Conservation (phyloP, 2,329 filamentous ascomycete genomes). For the Teratosphaeria viscida region DNA sequence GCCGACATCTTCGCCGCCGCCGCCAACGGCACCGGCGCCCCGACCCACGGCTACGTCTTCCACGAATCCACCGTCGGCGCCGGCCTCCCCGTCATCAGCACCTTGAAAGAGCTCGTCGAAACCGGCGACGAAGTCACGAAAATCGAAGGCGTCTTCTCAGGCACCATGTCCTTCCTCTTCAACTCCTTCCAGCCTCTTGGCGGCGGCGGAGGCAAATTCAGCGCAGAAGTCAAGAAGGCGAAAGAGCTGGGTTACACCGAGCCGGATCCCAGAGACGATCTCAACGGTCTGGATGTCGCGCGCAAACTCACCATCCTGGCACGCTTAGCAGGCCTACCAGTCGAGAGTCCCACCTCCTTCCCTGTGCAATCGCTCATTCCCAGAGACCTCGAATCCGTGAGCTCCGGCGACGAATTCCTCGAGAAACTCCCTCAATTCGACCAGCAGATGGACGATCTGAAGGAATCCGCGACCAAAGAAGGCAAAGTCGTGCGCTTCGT, state of each 20-base stretch:
- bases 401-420: constrained; percentile 78
- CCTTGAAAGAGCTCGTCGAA: constrained; percentile 83
- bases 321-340: constrained; percentile 67
- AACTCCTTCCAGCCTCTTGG: constrained; percentile 85
- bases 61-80: constrained; percentile 94
- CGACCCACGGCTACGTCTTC: constrained; percentile 63
- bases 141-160: constrained; percentile 95
- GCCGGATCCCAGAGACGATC: constrained; percentile 74
- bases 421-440: constrained; percentile 72
- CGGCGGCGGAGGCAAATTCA: constrained; percentile 71
- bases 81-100: constrained; percentile 85
- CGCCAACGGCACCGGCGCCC: constrained; percentile 43
- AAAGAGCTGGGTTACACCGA: constrained; percentile 90
- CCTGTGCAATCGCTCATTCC: constrained; percentile 92
- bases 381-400: constrained; percentile 65
- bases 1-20: constrained; percentile 73
- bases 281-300: constrained; percentile 86
- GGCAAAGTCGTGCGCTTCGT: constrained; percentile 93
- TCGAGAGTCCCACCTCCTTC: constrained; percentile 78
- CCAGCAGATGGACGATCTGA: constrained; percentile 77
- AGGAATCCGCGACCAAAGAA: constrained; percentile 71
- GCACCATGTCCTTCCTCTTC: constrained; percentile 97
- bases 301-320: constrained; percentile 92
- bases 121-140: constrained; percentile 85
- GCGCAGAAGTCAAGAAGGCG: constrained; percentile 80